Conservation (phyloP, 139 green algal genomes). For the Micractinium sp. region DNA sequence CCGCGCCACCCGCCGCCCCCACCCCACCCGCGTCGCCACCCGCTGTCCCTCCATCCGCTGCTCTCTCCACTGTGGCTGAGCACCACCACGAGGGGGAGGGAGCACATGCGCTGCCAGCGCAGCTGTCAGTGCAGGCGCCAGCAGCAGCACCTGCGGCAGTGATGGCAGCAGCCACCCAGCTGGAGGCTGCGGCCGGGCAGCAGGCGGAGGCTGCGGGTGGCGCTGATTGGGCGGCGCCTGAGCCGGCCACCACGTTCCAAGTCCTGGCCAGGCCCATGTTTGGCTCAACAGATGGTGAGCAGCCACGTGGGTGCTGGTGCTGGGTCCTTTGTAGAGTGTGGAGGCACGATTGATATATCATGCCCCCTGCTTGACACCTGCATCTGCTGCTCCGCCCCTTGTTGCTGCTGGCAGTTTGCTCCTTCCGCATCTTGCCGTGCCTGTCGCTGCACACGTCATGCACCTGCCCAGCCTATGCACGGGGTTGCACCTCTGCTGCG, state of each 20-base stretch:
- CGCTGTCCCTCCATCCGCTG: too few relatives aligned
- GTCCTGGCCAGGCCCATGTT: neutral
- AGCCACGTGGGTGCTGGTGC: neutral
- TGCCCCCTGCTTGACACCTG: too few relatives aligned
- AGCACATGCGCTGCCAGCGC: neutral
- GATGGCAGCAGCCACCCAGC: too few relatives aligned
- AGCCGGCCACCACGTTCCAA: slow-evolving; percentile 7
- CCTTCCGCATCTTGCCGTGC: neutral
- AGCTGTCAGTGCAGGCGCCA: neutral
- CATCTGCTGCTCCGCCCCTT: neutral
- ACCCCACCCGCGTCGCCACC: too few relatives aligned
- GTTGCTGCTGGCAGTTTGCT: neutral
- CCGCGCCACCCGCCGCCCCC: neutral
- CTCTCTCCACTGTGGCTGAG: too few relatives aligned
- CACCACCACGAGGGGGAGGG: neutral
- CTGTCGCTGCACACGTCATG: too few relatives aligned
- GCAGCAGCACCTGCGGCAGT: neutral
- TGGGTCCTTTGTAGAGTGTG: neutral
- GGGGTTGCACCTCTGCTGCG: too few relatives aligned
- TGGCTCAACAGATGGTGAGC: neutral
- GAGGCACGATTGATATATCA: too few relatives aligned
- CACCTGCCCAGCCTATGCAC: too few relatives aligned
- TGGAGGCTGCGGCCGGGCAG: neutral
- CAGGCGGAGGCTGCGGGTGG: neutral
- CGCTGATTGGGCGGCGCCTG: neutral